Evolutionary conservation across 148 eudicot species (phyloP), one percentile per base, ranked within the genome.

Genomic region (Limonium bicolor): DNA sequence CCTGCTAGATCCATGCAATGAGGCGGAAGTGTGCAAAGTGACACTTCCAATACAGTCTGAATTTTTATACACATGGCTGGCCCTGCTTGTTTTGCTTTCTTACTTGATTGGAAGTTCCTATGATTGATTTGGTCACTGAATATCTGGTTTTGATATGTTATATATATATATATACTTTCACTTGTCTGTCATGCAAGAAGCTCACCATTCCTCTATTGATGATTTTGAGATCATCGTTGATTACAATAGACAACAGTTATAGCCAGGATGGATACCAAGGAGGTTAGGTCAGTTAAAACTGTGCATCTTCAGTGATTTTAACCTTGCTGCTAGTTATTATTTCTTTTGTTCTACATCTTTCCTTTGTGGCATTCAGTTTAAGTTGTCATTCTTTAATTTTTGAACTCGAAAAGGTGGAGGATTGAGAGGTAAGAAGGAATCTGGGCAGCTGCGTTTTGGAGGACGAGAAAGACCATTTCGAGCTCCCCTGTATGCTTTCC

Each of bases 191-290:
- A 43, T 61, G 58, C 63, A 82, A 94, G 86, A 88, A 47, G 94
- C 96, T 55, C 94, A 84, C 57, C 99, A 90, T 59, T 70, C 82
- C 4, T 27, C 61, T 32, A 67, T 90, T 48, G 99, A 85, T 56
- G 84, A 81, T 67, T 85, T 93, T 50, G 99, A 85, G 70, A 69
- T 90, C 54, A 62, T 84, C 43, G 88, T 90, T 60, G 99, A 85
- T 76, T 90, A 80, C 57, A 80, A 75, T 57, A 71, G 99, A 60
- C 95, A 90, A 57, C 95, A 78, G 36, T 56, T 85, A 46, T 84
- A 80, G 99, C 70, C 94, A 34, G 99, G 99, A 39, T 90, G 99
- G 99, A 80, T 90, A 41, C 99, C 99, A 10, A 80, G 99, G 76
- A 73, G 99, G 58, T 69, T 90, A 70, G 99, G 97, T 88, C 29